Percentiles rank a stretch among this genome's conserved stretches.
These are phyloP conservation scores for Euphorbia schlechtendalii DNA, from an alignment of 441 rosid genomes.

Conservation along the genomic window DNA sequence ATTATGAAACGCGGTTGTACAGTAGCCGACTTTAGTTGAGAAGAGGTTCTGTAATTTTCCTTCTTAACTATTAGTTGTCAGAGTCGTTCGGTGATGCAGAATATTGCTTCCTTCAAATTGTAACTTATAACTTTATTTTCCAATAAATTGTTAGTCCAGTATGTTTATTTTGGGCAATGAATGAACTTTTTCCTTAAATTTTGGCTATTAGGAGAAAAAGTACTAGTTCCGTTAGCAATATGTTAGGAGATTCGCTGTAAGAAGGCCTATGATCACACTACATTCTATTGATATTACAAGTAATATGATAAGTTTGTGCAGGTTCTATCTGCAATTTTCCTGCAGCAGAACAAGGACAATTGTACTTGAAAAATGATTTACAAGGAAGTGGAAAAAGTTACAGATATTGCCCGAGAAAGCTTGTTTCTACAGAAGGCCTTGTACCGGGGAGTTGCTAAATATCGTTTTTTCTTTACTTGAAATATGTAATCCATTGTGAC, in stretches of 20 bases:
- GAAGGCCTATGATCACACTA: neutral
- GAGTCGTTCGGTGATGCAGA: too few species aligned
- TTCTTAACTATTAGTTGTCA: constrained; percentile 19
- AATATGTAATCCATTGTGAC: constrained; percentile 29
- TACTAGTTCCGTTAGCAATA: neutral
- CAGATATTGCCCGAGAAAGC: neutral
- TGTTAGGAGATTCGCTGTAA: neutral
- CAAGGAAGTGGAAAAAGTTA: constrained; percentile 6
- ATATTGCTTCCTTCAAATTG: neutral
- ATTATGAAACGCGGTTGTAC: constrained; percentile 15
- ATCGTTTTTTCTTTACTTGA: constrained; percentile 37
- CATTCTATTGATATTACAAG: neutral
- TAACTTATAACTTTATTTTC: neutral
- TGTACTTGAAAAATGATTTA: neutral
- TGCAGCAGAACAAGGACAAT: constrained; percentile 10
- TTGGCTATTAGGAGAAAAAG: too few species aligned
- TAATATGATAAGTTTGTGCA: constrained; percentile 7
- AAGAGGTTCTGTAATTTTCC: constrained; percentile 28
- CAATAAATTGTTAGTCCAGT: constrained; percentile 4
- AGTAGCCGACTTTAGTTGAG: constrained; percentile 24
- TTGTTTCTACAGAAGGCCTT: constrained; percentile 34
- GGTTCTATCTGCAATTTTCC: neutral
- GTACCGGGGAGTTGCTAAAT: constrained; percentile 40
- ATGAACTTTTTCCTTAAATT: too few species aligned
- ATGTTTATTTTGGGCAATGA: too few species aligned